These are phyloP conservation scores for Globisporangium solare DNA, from an alignment of 352 stramenopile genomes.

Conservation along the genomic window DNA sequence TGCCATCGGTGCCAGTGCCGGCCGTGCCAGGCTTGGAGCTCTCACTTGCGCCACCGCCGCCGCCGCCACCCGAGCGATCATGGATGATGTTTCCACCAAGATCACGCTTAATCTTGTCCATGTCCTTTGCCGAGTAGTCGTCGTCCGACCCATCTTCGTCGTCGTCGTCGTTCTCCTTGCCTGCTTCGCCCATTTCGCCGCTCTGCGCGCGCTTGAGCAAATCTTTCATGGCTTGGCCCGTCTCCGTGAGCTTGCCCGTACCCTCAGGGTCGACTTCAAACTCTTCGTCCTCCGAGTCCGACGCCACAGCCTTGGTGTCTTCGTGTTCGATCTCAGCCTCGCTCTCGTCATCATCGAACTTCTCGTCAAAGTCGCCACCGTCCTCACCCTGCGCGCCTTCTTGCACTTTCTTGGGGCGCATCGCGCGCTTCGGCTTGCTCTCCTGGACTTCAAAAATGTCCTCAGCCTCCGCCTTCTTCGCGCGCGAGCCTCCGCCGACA, in stretches of 20 bases:
- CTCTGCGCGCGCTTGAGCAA: slow-evolving; percentile 75
- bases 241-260: slow-evolving; percentile 74
- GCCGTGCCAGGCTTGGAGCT: slow-evolving; percentile 23
- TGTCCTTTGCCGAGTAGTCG: slow-evolving; percentile 73
- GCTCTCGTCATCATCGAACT: slow-evolving; percentile 85
- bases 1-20: slow-evolving; percentile 16
- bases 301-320: slow-evolving; percentile 55
- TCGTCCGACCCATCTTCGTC: slow-evolving; percentile 55
- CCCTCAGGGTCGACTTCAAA: slow-evolving; percentile 66
- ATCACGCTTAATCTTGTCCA: slow-evolving; percentile 78
- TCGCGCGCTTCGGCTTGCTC: slow-evolving; percentile 39
- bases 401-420: slow-evolving; percentile 45
- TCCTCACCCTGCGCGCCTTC: slow-evolving; percentile 71
- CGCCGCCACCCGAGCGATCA: slow-evolving; percentile 32
- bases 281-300: slow-evolving; percentile 75
- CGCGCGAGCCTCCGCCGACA: slow-evolving; percentile 19
- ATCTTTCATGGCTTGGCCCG: slow-evolving; percentile 80
- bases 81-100: slow-evolving; percentile 79
- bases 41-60: slow-evolving; percentile 1
- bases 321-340: slow-evolving; percentile 80
- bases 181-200: slow-evolving; percentile 56
- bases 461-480: slow-evolving; percentile 42
- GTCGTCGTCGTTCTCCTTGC: slow-evolving; percentile 60
- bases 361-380: slow-evolving; percentile 84
- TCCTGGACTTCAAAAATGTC: slow-evolving; percentile 70